These are phyloP conservation scores for Phytophthora parvispora DNA, from an alignment of 352 stramenopile genomes.

Conservation along the genomic window DNA sequence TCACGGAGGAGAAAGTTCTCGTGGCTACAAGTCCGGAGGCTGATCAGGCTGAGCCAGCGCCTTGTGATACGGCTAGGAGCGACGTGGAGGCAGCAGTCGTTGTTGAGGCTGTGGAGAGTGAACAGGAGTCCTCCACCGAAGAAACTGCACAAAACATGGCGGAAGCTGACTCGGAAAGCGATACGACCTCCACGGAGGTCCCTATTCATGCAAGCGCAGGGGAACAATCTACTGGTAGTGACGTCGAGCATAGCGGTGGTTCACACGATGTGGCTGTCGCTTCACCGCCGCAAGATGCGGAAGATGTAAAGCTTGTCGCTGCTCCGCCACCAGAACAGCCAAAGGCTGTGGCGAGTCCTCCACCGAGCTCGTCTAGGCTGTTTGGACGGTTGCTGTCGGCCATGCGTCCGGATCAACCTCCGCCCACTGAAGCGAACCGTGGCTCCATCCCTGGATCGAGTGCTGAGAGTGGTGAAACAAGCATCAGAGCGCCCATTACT, in stretches of 20 bases:
- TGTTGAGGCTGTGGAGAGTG: not conserved
- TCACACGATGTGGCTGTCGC: not conserved
- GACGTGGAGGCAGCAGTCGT: not conserved
- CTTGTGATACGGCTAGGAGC: not conserved
- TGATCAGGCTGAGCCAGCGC: too few relatives aligned
- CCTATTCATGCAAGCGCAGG: too few relatives aligned
- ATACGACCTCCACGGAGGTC: not conserved
- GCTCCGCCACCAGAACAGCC: not conserved
- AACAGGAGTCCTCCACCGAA: not conserved
- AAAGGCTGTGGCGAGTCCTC: conserved; percentile 1
- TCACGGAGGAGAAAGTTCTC: not conserved
- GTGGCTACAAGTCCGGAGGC: not conserved
- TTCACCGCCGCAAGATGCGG: not conserved
- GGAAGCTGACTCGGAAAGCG: not conserved
- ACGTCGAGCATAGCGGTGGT: not conserved
- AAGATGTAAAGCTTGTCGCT: not conserved
- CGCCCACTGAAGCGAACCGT: not conserved
- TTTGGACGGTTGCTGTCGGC: conserved; percentile 10
- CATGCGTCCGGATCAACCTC: conserved; percentile 6
- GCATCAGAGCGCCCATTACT: not conserved
- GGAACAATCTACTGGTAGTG: not conserved
- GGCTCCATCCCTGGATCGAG: not conserved
- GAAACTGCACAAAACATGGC: not conserved
- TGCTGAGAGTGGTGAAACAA: not conserved
- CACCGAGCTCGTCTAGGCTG: conserved; percentile 1